These are phyloP conservation scores for Henckelia pumila DNA, from an alignment of 257 asterid species.

Conservation along the genomic window DNA sequence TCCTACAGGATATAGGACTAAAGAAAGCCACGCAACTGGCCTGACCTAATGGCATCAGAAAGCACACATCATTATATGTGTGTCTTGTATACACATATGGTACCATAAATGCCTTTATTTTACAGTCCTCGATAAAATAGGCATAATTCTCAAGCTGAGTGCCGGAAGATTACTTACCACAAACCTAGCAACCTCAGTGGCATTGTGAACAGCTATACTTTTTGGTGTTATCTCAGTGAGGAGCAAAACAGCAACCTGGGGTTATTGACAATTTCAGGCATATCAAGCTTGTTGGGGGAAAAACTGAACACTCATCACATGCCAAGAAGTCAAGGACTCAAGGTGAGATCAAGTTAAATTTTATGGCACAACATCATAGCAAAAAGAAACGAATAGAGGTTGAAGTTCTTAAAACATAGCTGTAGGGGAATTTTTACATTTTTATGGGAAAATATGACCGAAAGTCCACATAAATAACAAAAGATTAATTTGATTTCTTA, in stretches of 20 bases:
- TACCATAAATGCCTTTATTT: slow-evolving; percentile 3
- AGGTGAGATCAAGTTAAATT: background rate
- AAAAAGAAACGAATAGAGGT: background rate
- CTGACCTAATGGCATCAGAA: slow-evolving; percentile 70
- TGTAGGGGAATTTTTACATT: background rate
- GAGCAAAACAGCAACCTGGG: slow-evolving; percentile 87
- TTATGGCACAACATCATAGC: slow-evolving; percentile 14
- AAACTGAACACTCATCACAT: background rate
- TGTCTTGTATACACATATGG: slow-evolving; percentile 1
- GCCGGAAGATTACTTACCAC: slow-evolving; percentile 71
- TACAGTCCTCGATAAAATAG: background rate
- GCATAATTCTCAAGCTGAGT: slow-evolving; percentile 21
- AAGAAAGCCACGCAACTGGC: slow-evolving; percentile 99
- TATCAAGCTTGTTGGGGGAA: slow-evolving; percentile 14
- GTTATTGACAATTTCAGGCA: slow-evolving; percentile 25
- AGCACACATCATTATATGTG: slow-evolving; percentile 30
- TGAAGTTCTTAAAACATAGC: background rate
- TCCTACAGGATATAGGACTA: slow-evolving; percentile 90
- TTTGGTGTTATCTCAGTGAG: slow-evolving; percentile 99
- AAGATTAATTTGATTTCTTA: too few species aligned
- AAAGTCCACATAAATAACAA: background rate
- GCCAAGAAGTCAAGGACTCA: too few species aligned
- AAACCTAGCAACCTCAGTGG: slow-evolving; percentile 92
- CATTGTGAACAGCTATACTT: slow-evolving; percentile 98
- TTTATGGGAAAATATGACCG: slow-evolving; percentile 1